A percentile compares a stretch with the other conserved stretches of the same genome.
Evolutionary conservation across 176 grass and related monocot genomes (phyloP).

Genomic region (Tillandsia leiboldiana): DNA sequence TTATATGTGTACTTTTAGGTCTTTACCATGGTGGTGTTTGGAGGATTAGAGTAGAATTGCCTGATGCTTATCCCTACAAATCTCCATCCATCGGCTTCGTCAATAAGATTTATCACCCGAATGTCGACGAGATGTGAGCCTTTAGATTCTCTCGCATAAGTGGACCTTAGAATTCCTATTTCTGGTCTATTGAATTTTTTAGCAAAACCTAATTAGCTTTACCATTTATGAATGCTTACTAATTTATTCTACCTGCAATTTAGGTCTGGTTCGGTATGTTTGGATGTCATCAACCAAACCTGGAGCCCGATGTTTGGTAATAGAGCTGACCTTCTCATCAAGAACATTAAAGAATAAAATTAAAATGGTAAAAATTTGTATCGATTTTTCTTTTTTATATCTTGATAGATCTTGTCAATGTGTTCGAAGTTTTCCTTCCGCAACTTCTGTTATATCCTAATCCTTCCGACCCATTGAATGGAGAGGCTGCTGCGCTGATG

Average conservation of each 20-base stretch:
- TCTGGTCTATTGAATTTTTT: background rate
- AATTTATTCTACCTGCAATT: slow-evolving; percentile 19
- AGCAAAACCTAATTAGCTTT: too few species aligned
- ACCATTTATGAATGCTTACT: background rate
- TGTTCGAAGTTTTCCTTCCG: slow-evolving; percentile 91
- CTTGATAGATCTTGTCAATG: slow-evolving; percentile 83
- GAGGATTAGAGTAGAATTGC: slow-evolving; percentile 92
- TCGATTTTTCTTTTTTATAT: background rate
- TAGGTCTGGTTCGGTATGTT: slow-evolving; percentile 98
- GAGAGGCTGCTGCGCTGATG: slow-evolving; percentile 92
- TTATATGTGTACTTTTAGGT: slow-evolving; percentile 32
- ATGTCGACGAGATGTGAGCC: slow-evolving; percentile 95
- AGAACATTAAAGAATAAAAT: background rate
- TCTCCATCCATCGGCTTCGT: slow-evolving; percentile 86
- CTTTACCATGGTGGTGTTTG: slow-evolving; percentile 98
- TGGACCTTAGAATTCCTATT: background rate
- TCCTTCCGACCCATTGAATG: slow-evolving; percentile 93
- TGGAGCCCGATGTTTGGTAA: slow-evolving; percentile 99
- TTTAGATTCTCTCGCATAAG: slow-evolving; percentile 1
- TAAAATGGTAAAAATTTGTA: background rate
- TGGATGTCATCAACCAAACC: slow-evolving; percentile 99
- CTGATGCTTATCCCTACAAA: slow-evolving; percentile 94
- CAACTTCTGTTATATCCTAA: slow-evolving; percentile 92
- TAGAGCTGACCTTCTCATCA: slow-evolving; percentile 9
- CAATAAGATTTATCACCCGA: slow-evolving; percentile 97